Base-by-base conservation (phyloP, 1,139 yeast genomes). In the Yarrowia galli region DNA sequence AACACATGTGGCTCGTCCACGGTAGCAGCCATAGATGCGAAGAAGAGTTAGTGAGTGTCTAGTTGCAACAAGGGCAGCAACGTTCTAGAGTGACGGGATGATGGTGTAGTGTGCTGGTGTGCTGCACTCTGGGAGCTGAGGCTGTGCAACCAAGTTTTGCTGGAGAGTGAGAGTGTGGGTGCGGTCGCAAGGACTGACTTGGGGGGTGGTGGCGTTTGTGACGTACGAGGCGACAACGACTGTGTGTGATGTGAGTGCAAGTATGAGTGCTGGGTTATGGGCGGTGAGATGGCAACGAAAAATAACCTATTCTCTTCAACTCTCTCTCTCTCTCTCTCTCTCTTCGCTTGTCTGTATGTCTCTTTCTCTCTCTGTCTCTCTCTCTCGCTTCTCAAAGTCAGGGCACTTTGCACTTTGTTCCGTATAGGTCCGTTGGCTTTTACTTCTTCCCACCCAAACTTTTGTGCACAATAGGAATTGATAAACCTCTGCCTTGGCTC, bases 1-100 rank as follows among this genome's bases (percentile, higher is more conserved):
- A 58, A 43, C 64, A 58, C 64, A 58, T 58, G 64, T 42, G 64
- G 64, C 49, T 58, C 64, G 51, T 58, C 64, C 64, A 58, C 51
- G 51, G 64, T 42, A 20, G 51, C 64, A 9, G 64, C 64, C 64
- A 58, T 58, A 43, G 64, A 43, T 42, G 49, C 40, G 48, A 18
- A 25, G 42, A 38, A 38, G n/a, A 36, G 60, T 42, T 56, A 42
- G 63, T 40, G 63, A 56, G 45, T 22, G 45, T 36, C 45, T 36
- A 38, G 60, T 36, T 36, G 60, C 42, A 23, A n/a, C 20, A 22
- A 13, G 61, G 61, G 61, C 61, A 54, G 61, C 61, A 54, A 54
- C 61, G 60, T 53, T 53, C 45, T 53, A 53, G 60, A 51, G 60
- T 28, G 54, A 43, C 48, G 28, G 46, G 46, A 18, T 10, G 32